Evolutionary conservation across 257 asterid species (phyloP).

Genomic region (Solanum acaule): DNA sequence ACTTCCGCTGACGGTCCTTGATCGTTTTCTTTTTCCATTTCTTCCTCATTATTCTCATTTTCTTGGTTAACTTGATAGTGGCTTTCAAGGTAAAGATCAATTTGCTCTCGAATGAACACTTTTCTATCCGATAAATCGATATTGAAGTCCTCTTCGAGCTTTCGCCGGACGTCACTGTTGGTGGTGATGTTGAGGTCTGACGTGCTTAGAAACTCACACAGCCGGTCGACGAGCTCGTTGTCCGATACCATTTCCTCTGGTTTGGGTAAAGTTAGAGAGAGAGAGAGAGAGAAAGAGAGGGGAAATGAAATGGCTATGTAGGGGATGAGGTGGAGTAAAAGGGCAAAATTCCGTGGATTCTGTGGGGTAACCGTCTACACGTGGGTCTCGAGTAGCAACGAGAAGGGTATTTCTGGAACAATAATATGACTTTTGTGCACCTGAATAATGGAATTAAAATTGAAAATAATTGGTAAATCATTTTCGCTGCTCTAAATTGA

Average conservation of each 20-base stretch:
- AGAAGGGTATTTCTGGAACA: neutral
- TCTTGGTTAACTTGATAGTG: conserved; percentile 18
- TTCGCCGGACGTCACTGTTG: conserved; percentile 58
- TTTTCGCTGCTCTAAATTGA: neutral
- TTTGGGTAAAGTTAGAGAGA: neutral
- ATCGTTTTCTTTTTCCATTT: neutral
- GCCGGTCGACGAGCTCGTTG: conserved; percentile 57
- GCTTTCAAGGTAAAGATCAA: conserved; percentile 56
- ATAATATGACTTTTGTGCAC: neutral
- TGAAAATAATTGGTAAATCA: neutral
- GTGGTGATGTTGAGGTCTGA: conserved; percentile 84
- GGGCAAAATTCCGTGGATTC: conserved; percentile 6
- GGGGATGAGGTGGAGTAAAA: conserved; percentile 11
- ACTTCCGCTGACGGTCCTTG: conserved; percentile 6
- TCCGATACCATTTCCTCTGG: conserved; percentile 64
- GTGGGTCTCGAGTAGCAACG: neutral
- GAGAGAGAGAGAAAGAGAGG: neutral
- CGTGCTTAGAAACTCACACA: conserved; percentile 56
- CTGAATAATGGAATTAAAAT: neutral
- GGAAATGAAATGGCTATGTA: neutral
- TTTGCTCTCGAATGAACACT: conserved; percentile 66
- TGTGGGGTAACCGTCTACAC: neutral
- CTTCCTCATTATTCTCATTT: conserved; percentile 18
- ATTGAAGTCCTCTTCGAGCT: conserved; percentile 71
- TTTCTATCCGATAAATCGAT: conserved; percentile 77